A percentile compares a stretch with the other conserved stretches of the same genome.
These are phyloP conservation scores for Pseudogymnoascus sp. DNA, from an alignment of 2,329 filamentous ascomycete genomes.

Conservation along the genomic window DNA sequence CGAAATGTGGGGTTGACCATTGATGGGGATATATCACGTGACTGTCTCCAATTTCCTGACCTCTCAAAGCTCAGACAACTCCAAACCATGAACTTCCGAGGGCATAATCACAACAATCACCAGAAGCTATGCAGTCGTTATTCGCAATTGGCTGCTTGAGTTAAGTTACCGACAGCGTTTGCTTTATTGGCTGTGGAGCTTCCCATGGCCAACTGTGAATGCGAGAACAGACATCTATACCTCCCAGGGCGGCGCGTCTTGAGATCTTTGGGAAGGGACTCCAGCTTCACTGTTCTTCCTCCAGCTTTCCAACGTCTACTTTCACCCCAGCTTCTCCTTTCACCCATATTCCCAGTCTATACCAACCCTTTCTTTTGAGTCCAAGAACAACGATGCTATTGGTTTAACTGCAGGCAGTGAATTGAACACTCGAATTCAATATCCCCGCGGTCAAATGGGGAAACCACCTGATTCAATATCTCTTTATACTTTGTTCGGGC, in stretches of 20 bases:
- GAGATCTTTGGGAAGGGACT: neutral
- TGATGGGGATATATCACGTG: neutral
- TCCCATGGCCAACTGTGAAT: neutral
- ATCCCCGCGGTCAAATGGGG: neutral
- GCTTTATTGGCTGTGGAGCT: neutral
- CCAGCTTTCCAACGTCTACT: no score
- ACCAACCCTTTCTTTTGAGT: neutral
- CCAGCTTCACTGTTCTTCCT: neutral
- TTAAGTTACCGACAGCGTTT: neutral
- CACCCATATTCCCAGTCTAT: no score
- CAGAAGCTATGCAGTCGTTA: neutral
- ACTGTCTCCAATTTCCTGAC: neutral
- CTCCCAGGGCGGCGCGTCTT: neutral
- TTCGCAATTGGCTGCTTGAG: neutral
- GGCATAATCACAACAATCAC: neutral
- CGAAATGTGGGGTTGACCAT: constrained; percentile 7
- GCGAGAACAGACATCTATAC: neutral
- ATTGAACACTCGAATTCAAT: neutral
- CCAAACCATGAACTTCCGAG: neutral
- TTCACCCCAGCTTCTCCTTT: neutral
- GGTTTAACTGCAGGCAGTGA: neutral
- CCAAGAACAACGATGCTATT: neutral
- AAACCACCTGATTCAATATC: neutral
- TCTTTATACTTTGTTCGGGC: neutral
- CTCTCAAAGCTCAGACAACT: neutral